phyloP scores from a whole-genome alignment of 1,139 yeast species.

The Debaryomyces fabryi region DNA sequence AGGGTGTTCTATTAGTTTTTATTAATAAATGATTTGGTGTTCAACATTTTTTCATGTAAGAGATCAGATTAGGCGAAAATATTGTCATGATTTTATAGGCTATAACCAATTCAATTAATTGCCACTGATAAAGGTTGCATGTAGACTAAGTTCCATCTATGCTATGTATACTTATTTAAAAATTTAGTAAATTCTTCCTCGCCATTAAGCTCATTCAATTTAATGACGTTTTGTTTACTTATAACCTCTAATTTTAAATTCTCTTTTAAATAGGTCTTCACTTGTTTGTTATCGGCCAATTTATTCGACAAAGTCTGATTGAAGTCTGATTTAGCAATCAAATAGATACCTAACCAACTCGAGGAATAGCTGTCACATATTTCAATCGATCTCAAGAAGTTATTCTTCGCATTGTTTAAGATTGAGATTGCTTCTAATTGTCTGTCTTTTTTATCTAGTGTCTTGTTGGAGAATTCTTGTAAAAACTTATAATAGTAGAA shows the following conservation, averaged over 20 bases:
- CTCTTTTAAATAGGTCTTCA: slow-evolving; percentile 25
- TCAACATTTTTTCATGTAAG: neutral
- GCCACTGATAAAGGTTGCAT: neutral
- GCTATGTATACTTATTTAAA: neutral
- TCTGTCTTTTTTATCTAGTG: slow-evolving; percentile 27
- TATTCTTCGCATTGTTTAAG: slow-evolving; percentile 47
- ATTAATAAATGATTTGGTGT: neutral
- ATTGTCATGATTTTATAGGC: neutral
- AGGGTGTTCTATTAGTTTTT: neutral
- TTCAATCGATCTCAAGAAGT: slow-evolving; percentile 72
- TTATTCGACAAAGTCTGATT: slow-evolving; percentile 23
- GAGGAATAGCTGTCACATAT: slow-evolving; percentile 67
- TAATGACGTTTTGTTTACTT: slow-evolving; percentile 23
- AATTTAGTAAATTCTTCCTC: slow-evolving; percentile 2
- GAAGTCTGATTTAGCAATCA: slow-evolving; percentile 31
- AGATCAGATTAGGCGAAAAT: neutral
- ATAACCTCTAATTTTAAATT: slow-evolving; percentile 24
- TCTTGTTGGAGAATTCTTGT: slow-evolving; percentile 20
- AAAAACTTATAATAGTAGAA: slow-evolving; percentile 27
- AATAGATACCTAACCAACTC: slow-evolving; percentile 76
- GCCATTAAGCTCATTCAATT: slow-evolving; percentile 17
- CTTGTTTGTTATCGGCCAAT: slow-evolving; percentile 21
- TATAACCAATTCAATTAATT: neutral
- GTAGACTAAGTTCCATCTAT: neutral
- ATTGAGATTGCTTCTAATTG: slow-evolving; percentile 25